Conservation (phyloP, 2,329 filamentous ascomycete species). For the Aspergillus fructus region DNA sequence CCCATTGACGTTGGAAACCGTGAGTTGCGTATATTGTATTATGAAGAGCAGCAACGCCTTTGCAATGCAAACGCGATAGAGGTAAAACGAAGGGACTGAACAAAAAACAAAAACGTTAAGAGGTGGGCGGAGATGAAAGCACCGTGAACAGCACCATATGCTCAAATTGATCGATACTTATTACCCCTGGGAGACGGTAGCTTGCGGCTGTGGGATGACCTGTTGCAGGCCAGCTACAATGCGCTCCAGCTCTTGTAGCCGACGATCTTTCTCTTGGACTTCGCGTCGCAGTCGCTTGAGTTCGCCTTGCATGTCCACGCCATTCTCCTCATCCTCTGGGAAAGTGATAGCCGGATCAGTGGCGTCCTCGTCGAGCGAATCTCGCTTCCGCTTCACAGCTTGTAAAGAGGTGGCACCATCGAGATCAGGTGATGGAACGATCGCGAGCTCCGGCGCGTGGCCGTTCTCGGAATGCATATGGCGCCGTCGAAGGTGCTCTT, state of each 20-base stretch:
- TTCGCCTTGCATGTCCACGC: slow-evolving; percentile 57
- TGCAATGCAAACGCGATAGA: slow-evolving; percentile 30
- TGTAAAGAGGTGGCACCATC: slow-evolving; percentile 33
- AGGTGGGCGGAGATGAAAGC: neutral
- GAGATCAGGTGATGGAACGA: slow-evolving; percentile 28
- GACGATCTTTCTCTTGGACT: slow-evolving; percentile 57
- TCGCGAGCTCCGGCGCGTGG: slow-evolving; percentile 30
- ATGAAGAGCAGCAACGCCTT: slow-evolving; percentile 28
- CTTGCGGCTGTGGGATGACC: slow-evolving; percentile 37
- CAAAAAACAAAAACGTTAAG: slow-evolving; percentile 8
- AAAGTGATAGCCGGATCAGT: slow-evolving; percentile 19
- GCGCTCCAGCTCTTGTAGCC: slow-evolving; percentile 42
- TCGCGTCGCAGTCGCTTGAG: slow-evolving; percentile 66
- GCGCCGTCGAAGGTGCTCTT: slow-evolving; percentile 89
- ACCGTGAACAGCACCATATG: neutral
- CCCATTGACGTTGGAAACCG: slow-evolving; percentile 20
- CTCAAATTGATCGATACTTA: neutral
- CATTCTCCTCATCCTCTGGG: slow-evolving; percentile 43
- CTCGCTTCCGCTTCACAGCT: slow-evolving; percentile 36
- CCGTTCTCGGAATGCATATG: slow-evolving; percentile 58
- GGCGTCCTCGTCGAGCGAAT: slow-evolving; percentile 29
- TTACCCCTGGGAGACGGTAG: slow-evolving; percentile 20
- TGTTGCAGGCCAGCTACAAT: slow-evolving; percentile 39
- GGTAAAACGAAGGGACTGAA: slow-evolving; percentile 5
- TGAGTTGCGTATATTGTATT: slow-evolving; percentile 22